Evolutionary conservation across 1,284 basidiomycete genomes (phyloP).

Genomic region (Psilocybe mexicana): DNA sequence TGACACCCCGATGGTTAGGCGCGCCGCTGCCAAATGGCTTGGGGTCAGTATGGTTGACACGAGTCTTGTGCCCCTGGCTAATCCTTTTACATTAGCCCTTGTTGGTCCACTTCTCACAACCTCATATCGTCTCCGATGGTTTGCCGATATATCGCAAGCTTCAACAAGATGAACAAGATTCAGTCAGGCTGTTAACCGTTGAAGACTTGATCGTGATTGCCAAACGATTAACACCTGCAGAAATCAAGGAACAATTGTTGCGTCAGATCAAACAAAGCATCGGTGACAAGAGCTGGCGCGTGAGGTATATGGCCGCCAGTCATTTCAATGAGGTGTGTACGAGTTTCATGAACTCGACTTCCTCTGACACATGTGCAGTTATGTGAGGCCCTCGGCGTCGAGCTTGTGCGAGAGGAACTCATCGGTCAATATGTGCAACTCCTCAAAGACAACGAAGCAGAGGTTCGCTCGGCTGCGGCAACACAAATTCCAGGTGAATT

Average conservation of each 20-base stretch:
- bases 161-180: slow-evolving; percentile 97
- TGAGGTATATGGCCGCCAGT: slow-evolving; percentile 98
- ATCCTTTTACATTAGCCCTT: slow-evolving; percentile 56
- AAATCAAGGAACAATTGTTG: slow-evolving; percentile 90
- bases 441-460: slow-evolving; percentile 98
- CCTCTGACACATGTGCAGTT: slow-evolving; percentile 49
- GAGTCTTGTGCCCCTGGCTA: slow-evolving; percentile 1
- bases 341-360: neutral
- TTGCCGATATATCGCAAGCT: slow-evolving; percentile 94
- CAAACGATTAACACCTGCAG: slow-evolving; percentile 78
- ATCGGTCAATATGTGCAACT: slow-evolving; percentile 93
- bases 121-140: slow-evolving; percentile 85
- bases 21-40: slow-evolving; percentile 95
- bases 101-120: slow-evolving; percentile 74
- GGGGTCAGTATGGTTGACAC: slow-evolving; percentile 62
- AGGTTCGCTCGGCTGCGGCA: slow-evolving; percentile 95
- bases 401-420: slow-evolving; percentile 93
- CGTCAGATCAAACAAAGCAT: slow-evolving; percentile 88
- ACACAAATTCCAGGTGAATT: slow-evolving; percentile 91
- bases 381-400: slow-evolving; percentile 88
- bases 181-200: slow-evolving; percentile 93
- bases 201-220: slow-evolving; percentile 96
- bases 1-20: slow-evolving; percentile 98
- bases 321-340: slow-evolving; percentile 89
- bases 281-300: slow-evolving; percentile 97